These are phyloP conservation scores for Alternaria hordeiaustralica DNA, from an alignment of 2,329 filamentous ascomycete genomes.

Conservation along the genomic window DNA sequence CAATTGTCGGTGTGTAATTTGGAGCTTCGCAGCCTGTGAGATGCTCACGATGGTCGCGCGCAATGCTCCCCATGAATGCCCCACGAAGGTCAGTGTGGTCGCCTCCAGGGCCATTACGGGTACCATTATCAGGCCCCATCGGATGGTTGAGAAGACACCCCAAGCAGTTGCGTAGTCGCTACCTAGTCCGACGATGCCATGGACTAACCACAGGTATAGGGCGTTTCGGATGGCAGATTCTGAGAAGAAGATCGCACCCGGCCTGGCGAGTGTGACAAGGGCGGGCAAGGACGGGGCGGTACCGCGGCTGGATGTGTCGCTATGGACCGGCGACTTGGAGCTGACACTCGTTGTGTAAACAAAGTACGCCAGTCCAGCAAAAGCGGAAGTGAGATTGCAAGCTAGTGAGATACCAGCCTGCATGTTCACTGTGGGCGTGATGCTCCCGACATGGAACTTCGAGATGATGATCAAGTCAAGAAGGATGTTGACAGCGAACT, in stretches of 20 bases:
- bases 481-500: conserved; percentile 71
- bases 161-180: conserved; percentile 73
- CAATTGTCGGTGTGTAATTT: conserved; percentile 40
- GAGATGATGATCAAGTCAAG: conserved; percentile 72
- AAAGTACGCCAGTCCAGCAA: conserved; percentile 66
- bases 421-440: conserved; percentile 65
- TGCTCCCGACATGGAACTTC: conserved; percentile 64
- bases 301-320: conserved; percentile 3
- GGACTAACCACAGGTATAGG: conserved; percentile 74
- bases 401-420: conserved; percentile 69
- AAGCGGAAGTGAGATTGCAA: conserved; percentile 52
- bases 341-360: conserved; percentile 52
- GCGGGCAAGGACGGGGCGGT: conserved; percentile 46
- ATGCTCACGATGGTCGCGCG: conserved; percentile 42
- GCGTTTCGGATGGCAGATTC: conserved; percentile 73
- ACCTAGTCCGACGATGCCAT: conserved; percentile 68
- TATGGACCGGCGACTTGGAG: conserved; percentile 14
- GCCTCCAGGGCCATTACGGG: conserved; percentile 72
- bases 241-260: conserved; percentile 65
- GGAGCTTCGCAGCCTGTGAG: conserved; percentile 13
- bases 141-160: conserved; percentile 76
- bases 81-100: conserved; percentile 69
- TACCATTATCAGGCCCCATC: conserved; percentile 78
- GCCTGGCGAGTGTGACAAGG: conserved; percentile 60
- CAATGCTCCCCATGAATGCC: conserved; percentile 69